Base-by-base conservation (phyloP, 371 early-diverging fungal species). In the Basidiobolus meristosporus region DNA sequence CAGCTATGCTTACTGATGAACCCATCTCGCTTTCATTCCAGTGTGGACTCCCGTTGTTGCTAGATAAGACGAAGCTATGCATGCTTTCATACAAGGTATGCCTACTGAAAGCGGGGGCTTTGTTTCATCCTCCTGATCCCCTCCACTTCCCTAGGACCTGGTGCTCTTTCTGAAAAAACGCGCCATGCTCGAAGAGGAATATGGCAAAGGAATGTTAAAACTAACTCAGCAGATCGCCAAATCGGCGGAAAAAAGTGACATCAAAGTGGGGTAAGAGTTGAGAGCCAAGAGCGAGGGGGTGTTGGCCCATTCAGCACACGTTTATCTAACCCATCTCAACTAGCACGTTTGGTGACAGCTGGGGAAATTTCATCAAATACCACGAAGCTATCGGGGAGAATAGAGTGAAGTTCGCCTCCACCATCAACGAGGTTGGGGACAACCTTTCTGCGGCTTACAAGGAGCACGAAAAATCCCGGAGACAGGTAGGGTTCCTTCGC, bases 361-460 rank as follows among this genome's bases (percentile, higher is more conserved):
- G 69, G 69, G 40, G 41, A n/a, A 54, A 54, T 2, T 59, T 73
- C 26, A 49, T 71, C 39, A 63, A 65, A 38, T 60, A 82, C 28
- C 84, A 86, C 54, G 83, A 80, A 46, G 62, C 63, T 1, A 62
- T 84, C 39, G 89, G 77, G 3, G 70, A 77, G 43, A 69, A 70
- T 32, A 55, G 72, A 2, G 42, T 73, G 4, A 67, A 73, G 38
- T 70, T 77, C 47, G 51, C 80, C 4, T 43, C 54, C 15, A 54
- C 62, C 21, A 62, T 82, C 29, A 42, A 55, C 2, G 73, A 73
- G 26, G 57, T 77, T 15, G 63, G 77, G 12, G 84, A 83, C 12
- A 79, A 81, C 33, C 51, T 83, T 19, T 54, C 59, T 20, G 48
- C 68, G 3, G 52, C 76, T n/a, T 62, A 59, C 46, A 86, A 79